Percentiles rank a stretch among this genome's conserved stretches.
Conservation (phyloP, 1,284 basidiomycete species). For the Chiua sp. region DNA sequence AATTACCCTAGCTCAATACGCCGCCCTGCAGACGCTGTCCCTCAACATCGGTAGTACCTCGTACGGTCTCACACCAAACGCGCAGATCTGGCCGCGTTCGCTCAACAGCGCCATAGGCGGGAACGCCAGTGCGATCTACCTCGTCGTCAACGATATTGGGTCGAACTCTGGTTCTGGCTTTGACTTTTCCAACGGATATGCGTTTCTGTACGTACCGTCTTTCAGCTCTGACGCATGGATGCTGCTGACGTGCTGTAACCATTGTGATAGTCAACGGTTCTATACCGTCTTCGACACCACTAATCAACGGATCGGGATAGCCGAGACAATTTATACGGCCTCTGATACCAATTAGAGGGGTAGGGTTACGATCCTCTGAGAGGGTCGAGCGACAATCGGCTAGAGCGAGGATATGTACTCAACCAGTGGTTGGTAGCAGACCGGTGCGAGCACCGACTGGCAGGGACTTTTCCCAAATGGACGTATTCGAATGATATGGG, state of each 20-base stretch:
- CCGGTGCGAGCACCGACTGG: background rate
- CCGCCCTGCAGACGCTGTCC: background rate
- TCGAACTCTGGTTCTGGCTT: background rate
- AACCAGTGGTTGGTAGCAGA: background rate
- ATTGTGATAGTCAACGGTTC: conserved; percentile 41
- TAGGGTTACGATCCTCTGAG: background rate
- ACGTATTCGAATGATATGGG: no score
- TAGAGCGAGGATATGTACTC: background rate
- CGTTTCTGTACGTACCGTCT: background rate
- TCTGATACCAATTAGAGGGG: conserved; percentile 44
- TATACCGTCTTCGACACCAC: conserved; percentile 54
- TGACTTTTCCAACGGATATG: conserved; percentile 1
- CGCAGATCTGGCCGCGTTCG: conserved; percentile 3
- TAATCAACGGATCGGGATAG: conserved; percentile 50
- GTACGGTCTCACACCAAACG: background rate
- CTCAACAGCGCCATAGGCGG: background rate
- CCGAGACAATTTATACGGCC: conserved; percentile 47
- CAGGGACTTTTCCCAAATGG: no score
- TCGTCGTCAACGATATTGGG: conserved; percentile 2
- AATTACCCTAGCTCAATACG: conserved; percentile 29
- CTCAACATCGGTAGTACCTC: background rate
- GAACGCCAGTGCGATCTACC: background rate
- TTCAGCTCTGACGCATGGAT: background rate
- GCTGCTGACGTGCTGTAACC: background rate
- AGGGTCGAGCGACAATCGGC: background rate